phyloP scores from a whole-genome alignment of 257 asterid species.

The Phtheirospermum japonicum region DNA sequence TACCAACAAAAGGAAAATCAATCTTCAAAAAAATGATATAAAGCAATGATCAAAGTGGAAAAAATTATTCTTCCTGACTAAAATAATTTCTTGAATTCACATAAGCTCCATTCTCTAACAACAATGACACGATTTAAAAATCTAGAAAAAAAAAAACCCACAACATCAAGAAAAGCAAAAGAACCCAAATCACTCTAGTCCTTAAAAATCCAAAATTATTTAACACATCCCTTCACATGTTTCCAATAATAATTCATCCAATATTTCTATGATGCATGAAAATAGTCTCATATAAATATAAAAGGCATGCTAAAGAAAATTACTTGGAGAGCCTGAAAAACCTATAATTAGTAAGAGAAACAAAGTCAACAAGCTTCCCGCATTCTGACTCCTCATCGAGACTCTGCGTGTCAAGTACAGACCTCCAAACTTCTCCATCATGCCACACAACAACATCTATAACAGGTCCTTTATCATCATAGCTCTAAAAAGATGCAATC shows the following conservation, averaged over 20 bases:
- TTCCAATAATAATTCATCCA: slow-evolving; percentile 3
- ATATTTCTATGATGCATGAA: slow-evolving; percentile 13
- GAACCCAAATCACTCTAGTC: too few relatives aligned
- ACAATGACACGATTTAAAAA: too few relatives aligned
- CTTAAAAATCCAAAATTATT: too few relatives aligned
- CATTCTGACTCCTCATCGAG: slow-evolving; percentile 77
- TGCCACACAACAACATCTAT: slow-evolving; percentile 99
- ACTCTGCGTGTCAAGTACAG: slow-evolving; percentile 91
- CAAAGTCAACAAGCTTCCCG: slow-evolving; percentile 80
- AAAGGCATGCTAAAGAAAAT: slow-evolving; percentile 13
- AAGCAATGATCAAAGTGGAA: too few relatives aligned
- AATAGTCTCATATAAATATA: slow-evolving; percentile 18
- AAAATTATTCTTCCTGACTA: too few relatives aligned
- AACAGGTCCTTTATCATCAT: slow-evolving; percentile 91
- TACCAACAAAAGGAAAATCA: too few relatives aligned
- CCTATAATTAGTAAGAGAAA: slow-evolving; percentile 94
- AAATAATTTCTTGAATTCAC: too few relatives aligned
- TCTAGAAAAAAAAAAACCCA: too few relatives aligned
- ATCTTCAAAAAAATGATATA: too few relatives aligned
- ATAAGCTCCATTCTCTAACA: too few relatives aligned
- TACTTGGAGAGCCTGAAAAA: slow-evolving; percentile 30
- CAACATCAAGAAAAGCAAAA: too few relatives aligned
- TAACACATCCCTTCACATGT: too few relatives aligned
- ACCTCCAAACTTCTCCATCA: slow-evolving; percentile 95
- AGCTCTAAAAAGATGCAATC: slow-evolving; percentile 46